These are phyloP conservation scores for Eruca vesicaria DNA, from an alignment of 441 rosid genomes.

Conservation along the genomic window DNA sequence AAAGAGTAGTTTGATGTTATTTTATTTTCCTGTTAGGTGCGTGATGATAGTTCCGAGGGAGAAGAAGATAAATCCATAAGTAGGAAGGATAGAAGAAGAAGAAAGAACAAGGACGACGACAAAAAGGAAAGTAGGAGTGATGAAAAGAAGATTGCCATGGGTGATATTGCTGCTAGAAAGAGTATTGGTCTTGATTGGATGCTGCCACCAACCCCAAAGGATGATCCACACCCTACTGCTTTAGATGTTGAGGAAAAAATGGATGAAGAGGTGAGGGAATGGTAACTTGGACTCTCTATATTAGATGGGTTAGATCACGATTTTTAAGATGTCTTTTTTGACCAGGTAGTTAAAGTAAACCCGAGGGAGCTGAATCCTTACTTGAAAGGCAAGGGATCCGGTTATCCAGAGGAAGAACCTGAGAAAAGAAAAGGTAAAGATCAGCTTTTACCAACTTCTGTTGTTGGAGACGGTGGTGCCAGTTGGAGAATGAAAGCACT, in stretches of 20 bases:
- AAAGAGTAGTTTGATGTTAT: constrained; percentile 6
- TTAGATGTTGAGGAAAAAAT: constrained; percentile 34
- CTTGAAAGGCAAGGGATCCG: constrained; percentile 65
- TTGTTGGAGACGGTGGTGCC: constrained; percentile 94
- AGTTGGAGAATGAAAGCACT: constrained; percentile 94
- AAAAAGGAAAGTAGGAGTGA: too few relatives aligned
- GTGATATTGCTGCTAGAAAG: neutral
- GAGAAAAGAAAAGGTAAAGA: constrained; percentile 40
- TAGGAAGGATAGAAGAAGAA: neutral
- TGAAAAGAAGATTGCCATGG: neutral
- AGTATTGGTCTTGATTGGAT: constrained; percentile 53
- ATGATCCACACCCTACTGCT: constrained; percentile 37
- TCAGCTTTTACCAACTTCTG: constrained; percentile 48
- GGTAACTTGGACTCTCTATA: too few relatives aligned
- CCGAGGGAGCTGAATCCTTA: constrained; percentile 88
- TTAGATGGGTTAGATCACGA: too few relatives aligned
- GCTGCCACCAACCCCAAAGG: constrained; percentile 57
- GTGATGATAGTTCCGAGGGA: constrained; percentile 27
- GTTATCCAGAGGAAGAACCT: constrained; percentile 73
- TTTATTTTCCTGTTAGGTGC: constrained; percentile 33
- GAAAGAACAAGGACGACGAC: too few relatives aligned
- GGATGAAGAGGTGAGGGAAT: constrained; percentile 63
- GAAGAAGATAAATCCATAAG: constrained; percentile 12
- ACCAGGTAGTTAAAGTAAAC: constrained; percentile 48
- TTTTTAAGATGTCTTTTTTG: too few relatives aligned